Evolutionary conservation across 169 alveolate genomes (phyloP).

Genomic region (Plasmodium berghei): DNA sequence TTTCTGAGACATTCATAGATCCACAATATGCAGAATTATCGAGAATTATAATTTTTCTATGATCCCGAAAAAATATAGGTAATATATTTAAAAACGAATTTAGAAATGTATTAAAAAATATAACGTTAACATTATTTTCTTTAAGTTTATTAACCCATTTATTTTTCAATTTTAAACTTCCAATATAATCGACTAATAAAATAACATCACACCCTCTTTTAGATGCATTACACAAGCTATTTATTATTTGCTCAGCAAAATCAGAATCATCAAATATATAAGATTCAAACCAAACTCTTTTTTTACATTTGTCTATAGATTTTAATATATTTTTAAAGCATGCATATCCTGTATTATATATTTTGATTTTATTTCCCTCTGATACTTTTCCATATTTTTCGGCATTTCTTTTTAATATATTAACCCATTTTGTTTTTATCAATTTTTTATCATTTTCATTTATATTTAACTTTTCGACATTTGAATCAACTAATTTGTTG

Average conservation of each 20-base stretch:
- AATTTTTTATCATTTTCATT: constrained; percentile 4
- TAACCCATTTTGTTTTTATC: constrained; percentile 27
- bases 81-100: constrained; percentile 70
- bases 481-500: constrained; percentile 10
- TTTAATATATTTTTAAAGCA: constrained; percentile 46
- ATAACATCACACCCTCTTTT: constrained; percentile 88
- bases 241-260: constrained; percentile 80
- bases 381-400: constrained; percentile 78
- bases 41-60: constrained; percentile 86
- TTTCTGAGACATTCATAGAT: constrained; percentile 85
- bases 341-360: constrained; percentile 63
- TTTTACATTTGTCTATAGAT: constrained; percentile 81
- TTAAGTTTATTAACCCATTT: constrained; percentile 59
- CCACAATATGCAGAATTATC: constrained; percentile 87
- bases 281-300: constrained; percentile 88
- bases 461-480: constrained; percentile 19
- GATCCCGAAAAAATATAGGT: constrained; percentile 86
- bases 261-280: constrained; percentile 89
- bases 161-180: constrained; percentile 67
- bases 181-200: constrained; percentile 83
- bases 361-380: constrained; percentile 76
- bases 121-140: constrained; percentile 52
- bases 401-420: constrained; percentile 33
- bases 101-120: constrained; percentile 77
- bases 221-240: constrained; percentile 86